Percentiles rank a stretch among this genome's conserved stretches.
Conservation (phyloP, 2,329 filamentous ascomycete genomes). For the Xylaria sp. region DNA sequence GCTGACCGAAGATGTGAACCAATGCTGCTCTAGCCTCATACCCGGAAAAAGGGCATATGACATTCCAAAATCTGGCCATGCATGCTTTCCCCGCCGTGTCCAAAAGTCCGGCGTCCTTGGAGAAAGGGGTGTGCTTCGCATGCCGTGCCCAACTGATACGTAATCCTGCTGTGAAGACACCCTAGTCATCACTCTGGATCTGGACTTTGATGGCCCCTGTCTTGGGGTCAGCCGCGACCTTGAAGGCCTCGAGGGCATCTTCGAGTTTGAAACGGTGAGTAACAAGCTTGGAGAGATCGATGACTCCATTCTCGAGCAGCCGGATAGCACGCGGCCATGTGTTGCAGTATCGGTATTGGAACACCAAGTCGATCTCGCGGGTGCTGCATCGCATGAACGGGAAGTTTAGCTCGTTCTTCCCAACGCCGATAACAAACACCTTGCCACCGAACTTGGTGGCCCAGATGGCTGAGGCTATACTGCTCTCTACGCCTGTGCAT, state of each 20-base stretch:
- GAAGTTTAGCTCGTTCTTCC: constrained; percentile 93
- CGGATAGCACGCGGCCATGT: constrained; percentile 95
- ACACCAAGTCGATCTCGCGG: constrained; percentile 91
- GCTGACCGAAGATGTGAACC: constrained; percentile 23
- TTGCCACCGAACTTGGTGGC: constrained; percentile 94
- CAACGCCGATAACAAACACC: constrained; percentile 96
- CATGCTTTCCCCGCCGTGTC: not conserved
- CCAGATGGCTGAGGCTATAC: constrained; percentile 87
- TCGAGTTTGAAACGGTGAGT: constrained; percentile 89
- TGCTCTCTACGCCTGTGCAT: constrained; percentile 94
- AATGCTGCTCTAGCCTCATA: constrained; percentile 27
- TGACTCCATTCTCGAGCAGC: constrained; percentile 83
- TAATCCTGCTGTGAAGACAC: not conserved
- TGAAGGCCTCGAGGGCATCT: constrained; percentile 88
- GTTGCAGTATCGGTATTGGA: constrained; percentile 96
- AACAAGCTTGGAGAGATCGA: constrained; percentile 83
- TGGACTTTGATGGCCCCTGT: constrained; percentile 98
- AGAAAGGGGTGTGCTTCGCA: not conserved
- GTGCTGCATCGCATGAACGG: constrained; percentile 95
- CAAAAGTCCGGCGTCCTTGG: not conserved
- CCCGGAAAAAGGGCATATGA: constrained; percentile 5
- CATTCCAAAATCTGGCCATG: constrained; percentile 7
- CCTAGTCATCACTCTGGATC: constrained; percentile 77
- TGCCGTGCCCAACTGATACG: not conserved
- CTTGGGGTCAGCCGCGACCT: constrained; percentile 86